These are phyloP conservation scores for Paramecium pentaurelia DNA, from an alignment of 73 alveolate species.

Conservation along the genomic window DNA sequence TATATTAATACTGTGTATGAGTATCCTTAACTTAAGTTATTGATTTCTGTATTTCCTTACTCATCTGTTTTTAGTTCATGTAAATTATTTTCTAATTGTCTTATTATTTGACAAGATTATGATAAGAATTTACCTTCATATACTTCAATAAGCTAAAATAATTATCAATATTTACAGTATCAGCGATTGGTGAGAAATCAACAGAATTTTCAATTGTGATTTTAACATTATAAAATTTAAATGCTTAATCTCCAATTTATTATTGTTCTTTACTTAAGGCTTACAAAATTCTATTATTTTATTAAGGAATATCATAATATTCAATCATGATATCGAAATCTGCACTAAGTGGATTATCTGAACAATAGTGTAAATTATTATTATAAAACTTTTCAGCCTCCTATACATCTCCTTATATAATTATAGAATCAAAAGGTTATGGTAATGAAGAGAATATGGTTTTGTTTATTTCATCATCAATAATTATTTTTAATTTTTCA, in stretches of 20 bases:
- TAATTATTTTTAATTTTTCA: neutral
- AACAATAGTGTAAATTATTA: neutral
- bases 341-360: slow-evolving; percentile 1
- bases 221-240: neutral
- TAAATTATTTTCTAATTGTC: neutral
- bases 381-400: neutral
- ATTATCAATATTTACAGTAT: neutral
- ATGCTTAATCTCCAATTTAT: neutral
- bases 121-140: neutral
- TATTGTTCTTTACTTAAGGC: neutral
- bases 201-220: neutral
- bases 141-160: neutral
- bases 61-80: neutral
- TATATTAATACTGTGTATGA: neutral
- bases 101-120: neutral
- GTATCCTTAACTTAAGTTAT: neutral
- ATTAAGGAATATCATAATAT: neutral
- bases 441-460: neutral
- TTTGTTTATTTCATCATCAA: neutral
- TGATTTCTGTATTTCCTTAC: neutral
- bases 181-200: neutral
- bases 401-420: neutral
- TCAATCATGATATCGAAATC: neutral
- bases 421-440: neutral
- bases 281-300: neutral